Evolutionary conservation across 305 asterid genomes (phyloP).

Genomic region (Stenogyne calaminthoides): DNA sequence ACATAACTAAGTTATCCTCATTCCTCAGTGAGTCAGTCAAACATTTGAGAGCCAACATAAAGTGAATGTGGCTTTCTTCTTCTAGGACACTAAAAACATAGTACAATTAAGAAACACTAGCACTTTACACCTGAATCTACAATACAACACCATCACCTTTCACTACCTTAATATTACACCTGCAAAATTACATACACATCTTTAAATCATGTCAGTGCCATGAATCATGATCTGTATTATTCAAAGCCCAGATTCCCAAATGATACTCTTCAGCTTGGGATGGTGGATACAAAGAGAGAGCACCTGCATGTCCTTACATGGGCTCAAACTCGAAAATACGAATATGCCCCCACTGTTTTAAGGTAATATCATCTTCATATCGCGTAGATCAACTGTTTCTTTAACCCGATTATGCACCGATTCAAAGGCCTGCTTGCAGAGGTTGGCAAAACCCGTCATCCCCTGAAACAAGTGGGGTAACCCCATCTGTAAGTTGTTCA

Average conservation of each 20-base stretch:
- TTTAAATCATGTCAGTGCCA: background rate
- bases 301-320: background rate
- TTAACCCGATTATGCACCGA: conserved; percentile 73
- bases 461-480: conserved; percentile 85
- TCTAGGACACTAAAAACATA: background rate
- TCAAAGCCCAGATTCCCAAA: background rate
- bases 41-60: background rate
- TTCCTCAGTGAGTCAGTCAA: background rate
- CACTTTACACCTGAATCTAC: background rate
- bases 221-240: background rate
- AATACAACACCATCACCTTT: background rate
- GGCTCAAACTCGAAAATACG: background rate
- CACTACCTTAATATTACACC: background rate
- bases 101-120: background rate
- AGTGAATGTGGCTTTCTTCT: background rate
- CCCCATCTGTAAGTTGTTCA: conserved; percentile 82
- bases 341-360: conserved; percentile 14
- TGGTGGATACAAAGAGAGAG: background rate
- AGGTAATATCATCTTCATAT: conserved; percentile 67
- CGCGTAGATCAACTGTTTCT: conserved; percentile 43
- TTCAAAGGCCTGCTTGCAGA: conserved; percentile 71
- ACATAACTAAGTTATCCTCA: background rate
- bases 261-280: background rate
- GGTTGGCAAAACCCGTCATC: conserved; percentile 78
- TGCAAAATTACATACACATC: background rate